phyloP scores from a whole-genome alignment of 2,329 filamentous ascomycete genomes.

The Aspergillus candidus region DNA sequence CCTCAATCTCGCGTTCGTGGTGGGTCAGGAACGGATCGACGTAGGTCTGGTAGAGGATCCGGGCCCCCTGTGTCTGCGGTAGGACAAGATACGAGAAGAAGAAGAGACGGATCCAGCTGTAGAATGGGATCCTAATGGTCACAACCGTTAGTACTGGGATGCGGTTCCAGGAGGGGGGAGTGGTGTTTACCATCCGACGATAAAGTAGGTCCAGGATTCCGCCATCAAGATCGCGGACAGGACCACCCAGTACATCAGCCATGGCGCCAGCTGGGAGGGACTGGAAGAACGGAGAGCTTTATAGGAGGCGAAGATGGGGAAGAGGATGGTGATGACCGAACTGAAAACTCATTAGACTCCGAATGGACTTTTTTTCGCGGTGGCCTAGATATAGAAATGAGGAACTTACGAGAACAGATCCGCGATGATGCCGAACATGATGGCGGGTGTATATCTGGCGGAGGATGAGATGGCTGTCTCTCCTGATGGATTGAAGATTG shows the following conservation, averaged over 20 bases:
- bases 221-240: conserved; percentile 72
- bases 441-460: conserved; percentile 10
- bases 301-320: conserved; percentile 95
- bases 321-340: conserved; percentile 80
- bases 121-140: conserved; percentile 73
- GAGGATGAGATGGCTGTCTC: not conserved
- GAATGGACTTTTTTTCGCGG: conserved; percentile 11
- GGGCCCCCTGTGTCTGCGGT: conserved; percentile 93
- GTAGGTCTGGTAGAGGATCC: conserved; percentile 74
- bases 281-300: conserved; percentile 93
- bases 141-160: not conserved
- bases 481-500: not conserved
- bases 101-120: conserved; percentile 79
- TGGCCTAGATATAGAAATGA: not conserved
- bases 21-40: conserved; percentile 82
- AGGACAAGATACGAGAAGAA: conserved; percentile 91
- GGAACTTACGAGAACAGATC: conserved; percentile 66
- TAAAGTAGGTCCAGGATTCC: conserved; percentile 83
- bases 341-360: conserved; percentile 43
- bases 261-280: conserved; percentile 84
- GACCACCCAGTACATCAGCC: conserved; percentile 99
- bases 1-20: conserved; percentile 84
- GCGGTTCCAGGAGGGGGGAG: not conserved
- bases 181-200: conserved; percentile 64
- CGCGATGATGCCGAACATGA: conserved; percentile 72